Conservation (phyloP, 208 protist genomes). For the Leishmania martiniquensis region DNA sequence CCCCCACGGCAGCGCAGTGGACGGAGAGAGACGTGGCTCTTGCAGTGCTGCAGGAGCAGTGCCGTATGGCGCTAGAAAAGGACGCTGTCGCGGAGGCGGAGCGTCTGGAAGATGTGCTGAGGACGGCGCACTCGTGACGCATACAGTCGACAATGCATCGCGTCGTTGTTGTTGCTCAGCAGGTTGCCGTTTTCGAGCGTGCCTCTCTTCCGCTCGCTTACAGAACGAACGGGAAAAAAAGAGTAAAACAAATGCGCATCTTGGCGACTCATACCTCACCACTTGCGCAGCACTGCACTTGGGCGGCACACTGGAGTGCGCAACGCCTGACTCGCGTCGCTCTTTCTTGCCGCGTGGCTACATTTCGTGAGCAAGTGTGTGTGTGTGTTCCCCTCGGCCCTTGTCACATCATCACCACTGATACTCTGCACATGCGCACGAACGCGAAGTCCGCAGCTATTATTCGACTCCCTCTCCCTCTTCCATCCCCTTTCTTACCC, state of each 20-base stretch:
- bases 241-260: background rate
- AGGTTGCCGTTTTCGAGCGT: background rate
- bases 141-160: too few relatives aligned
- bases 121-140: slow-evolving; percentile 1
- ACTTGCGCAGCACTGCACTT: background rate
- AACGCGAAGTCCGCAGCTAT: slow-evolving; percentile 11
- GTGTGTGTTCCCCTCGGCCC: background rate
- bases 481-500: background rate
- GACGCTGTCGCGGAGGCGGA: slow-evolving; percentile 14
- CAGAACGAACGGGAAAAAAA: background rate
- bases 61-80: slow-evolving; percentile 26
- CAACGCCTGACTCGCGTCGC: background rate
- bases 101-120: slow-evolving; percentile 32
- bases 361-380: background rate
- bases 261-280: background rate
- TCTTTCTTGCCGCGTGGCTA: background rate
- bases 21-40: slow-evolving; percentile 25
- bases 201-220: background rate
- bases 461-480: background rate
- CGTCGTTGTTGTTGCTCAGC: background rate
- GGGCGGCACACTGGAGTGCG: background rate
- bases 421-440: background rate
- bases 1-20: slow-evolving; percentile 24
- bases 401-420: background rate
- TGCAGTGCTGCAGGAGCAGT: slow-evolving; percentile 28